Percentiles rank a stretch among this genome's conserved stretches.
These are phyloP conservation scores for Haplographium delicatum DNA, from an alignment of 495 filamentous ascomycete genomes.

Conservation along the genomic window DNA sequence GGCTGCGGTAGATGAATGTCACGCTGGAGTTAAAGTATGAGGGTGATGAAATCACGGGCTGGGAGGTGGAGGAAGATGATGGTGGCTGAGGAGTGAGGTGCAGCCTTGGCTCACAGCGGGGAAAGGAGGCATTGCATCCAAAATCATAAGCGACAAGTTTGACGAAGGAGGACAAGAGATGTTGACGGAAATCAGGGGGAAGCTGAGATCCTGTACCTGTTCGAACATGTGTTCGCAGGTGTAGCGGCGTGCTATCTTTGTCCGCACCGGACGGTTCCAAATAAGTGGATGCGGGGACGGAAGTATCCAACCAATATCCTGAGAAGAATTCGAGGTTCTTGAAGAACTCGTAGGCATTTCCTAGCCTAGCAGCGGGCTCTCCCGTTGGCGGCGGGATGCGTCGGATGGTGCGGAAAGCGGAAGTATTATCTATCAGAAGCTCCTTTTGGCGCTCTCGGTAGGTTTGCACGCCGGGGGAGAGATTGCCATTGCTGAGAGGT, in stretches of 20 bases:
- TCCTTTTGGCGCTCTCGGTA: slow-evolving; percentile 48
- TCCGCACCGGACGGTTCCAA: background rate
- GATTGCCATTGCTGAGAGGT: slow-evolving; percentile 38
- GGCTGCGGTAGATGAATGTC: slow-evolving; percentile 59
- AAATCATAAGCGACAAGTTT: slow-evolving; percentile 79
- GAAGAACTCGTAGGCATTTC: slow-evolving; percentile 55
- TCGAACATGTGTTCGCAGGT: slow-evolving; percentile 20
- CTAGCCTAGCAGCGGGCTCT: slow-evolving; percentile 39
- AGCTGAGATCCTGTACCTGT: slow-evolving; percentile 59
- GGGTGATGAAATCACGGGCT: slow-evolving; percentile 17
- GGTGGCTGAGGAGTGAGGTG: slow-evolving; percentile 48
- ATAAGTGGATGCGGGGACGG: slow-evolving; percentile 20
- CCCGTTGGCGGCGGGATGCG: slow-evolving; percentile 44
- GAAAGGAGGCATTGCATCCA: slow-evolving; percentile 61
- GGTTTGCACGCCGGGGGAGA: slow-evolving; percentile 44
- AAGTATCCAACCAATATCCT: slow-evolving; percentile 48
- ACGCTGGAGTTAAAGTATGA: slow-evolving; percentile 49
- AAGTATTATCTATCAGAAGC: slow-evolving; percentile 42
- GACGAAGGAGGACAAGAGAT: slow-evolving; percentile 63
- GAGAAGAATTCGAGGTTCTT: slow-evolving; percentile 47
- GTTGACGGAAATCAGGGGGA: slow-evolving; percentile 69
- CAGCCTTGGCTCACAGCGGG: slow-evolving; percentile 58
- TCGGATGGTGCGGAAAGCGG: slow-evolving; percentile 47
- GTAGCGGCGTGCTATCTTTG: slow-evolving; percentile 1
- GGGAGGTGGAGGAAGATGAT: background rate